Conservation (phyloP, 306 rosid species). For the Cucumis sativus region Cucumber_9930_V3 NC_026655.2:8309001-8309500, state of each 20-base stretch:
- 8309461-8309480: not conserved
- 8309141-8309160: not conserved
- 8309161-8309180: not conserved
- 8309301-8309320: conserved; percentile 6
- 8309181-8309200: conserved; percentile 29
- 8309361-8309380: conserved; percentile 6
- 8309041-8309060: not conserved
- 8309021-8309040: not conserved
- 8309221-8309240: conserved; percentile 71
- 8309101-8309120: not conserved
- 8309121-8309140: not conserved
- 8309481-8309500: not conserved
- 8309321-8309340: not conserved
- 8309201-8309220: conserved; percentile 69
- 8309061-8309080: not conserved
- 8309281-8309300: not conserved
- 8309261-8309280: not conserved
- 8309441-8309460: not conserved
- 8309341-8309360: not conserved
- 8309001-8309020: not conserved
- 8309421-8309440: not conserved
- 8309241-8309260: conserved; percentile 45
- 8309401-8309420: not conserved
- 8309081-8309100: not conserved
- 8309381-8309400: not conserved